Evolutionary conservation across 306 rosid species (phyloP), one percentile per base, ranked within the genome.

Genomic region (Cicer judaicum): DNA sequence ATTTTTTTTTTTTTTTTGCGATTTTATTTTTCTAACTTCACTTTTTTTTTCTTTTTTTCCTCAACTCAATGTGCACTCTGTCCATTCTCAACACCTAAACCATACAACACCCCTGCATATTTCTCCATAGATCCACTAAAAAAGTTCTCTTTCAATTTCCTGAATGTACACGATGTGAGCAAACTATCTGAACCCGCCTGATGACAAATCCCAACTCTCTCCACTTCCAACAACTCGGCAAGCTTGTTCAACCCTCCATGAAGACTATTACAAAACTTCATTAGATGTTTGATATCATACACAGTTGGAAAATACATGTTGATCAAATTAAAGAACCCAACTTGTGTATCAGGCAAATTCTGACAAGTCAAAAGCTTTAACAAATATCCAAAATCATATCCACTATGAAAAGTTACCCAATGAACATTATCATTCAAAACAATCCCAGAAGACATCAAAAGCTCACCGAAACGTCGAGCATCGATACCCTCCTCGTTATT

Each of bases 91-190:
- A 81, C 79, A 64, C 90, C 90, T 78, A 86, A 82, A 4, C 90
- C 90, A 50, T 78, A 86, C 82, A 86, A 86, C 7, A 86, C 86
- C 66, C 90, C 90, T 5, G 86, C 85, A 81, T 86, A 86, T 64
- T 69, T 84, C 79, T 81, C 90, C 83, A 81, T 10, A 11, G 90
- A 86, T 49, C 86, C 90, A 74, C 82, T 84, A 79, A 84, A 86
- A 82, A 81, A 84, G 77, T 77, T 82, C 59, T 82, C 87, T 64
- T 83, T 85, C 83, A 85, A 74, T 54, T 83, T 85, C 81, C 73
- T 77, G 82, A 85, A 85, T 9, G 87, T 80, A 74, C 83, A 77
- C 2, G 87, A 79, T 0, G 89, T 85, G 60, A 85, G 84, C 85
- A 85, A 70, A 56, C 89, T 85, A 70, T 85, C 89, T 0, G 88